Base-by-base conservation (phyloP, 2,329 filamentous ascomycete genomes). In the Xylariaceae sp. region DNA sequence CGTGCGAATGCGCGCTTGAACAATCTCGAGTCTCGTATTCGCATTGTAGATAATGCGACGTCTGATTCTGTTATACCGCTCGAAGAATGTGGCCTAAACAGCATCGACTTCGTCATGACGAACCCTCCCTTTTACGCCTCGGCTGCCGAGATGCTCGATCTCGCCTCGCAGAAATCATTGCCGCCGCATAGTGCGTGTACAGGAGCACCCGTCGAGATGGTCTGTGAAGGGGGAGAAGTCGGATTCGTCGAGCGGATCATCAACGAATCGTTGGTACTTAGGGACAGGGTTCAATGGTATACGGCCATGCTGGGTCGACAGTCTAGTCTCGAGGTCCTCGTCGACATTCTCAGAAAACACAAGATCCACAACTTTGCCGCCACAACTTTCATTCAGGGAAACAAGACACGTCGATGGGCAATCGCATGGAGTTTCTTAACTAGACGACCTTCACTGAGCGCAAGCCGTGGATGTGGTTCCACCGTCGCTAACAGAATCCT, bases 81-180 rank as follows among this genome's bases (percentile, higher is more conserved):
- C 0, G 77, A 85, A 45, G 78, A 78, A 0, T 69, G 86, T 0
- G 73, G 72, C 18, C 70, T 82, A 3, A 71, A 75, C 6, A 69
- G 63, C 2, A 78, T 96, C 49, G 87, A 93, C 70, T 97, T 97
- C 71, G 86, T 84, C 60, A 95, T 97, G 86, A 93, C 88, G 64
- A 99, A 99, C 66, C 94, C 94, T 0, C 94, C 94, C 0, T 99
- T 99, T 75, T 97, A 97, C 76, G 74, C 79, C n/a, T 92, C 89
- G 0, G 76, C 82, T 2, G 74, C 80, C 4, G 91, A 95, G 54
- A 83, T 97, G 73, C 65, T 81, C 2, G 75, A 77, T 3, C 88
- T 87, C 1, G 88, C 89, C 0, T 73, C 78, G 13, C 74, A 80
- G 44, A 96, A 97, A 72, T 74, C 80, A 2, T 79, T 81, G 0